Evolutionary conservation across 2,329 filamentous ascomycete genomes (phyloP).

Genomic region (Arthrobotrys pseudoclavata): DNA sequence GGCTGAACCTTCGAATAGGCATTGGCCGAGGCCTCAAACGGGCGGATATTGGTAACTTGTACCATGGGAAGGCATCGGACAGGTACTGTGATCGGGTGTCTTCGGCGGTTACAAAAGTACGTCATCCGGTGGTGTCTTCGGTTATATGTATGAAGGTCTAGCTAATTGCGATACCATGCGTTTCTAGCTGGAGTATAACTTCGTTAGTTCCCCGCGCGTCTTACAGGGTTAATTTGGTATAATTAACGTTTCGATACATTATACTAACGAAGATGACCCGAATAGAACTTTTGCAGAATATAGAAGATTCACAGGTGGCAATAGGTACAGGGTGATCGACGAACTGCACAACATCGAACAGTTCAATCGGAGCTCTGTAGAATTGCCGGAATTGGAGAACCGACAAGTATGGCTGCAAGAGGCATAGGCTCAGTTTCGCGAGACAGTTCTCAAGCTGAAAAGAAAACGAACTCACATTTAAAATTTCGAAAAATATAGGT

Average conservation of each 20-base stretch:
- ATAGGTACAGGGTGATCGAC: slow-evolving; percentile 53
- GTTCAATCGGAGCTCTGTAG: slow-evolving; percentile 39
- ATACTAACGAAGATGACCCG: neutral
- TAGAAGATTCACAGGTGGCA: slow-evolving; percentile 45
- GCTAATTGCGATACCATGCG: slow-evolving; percentile 11
- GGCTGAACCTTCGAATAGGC: slow-evolving; percentile 27
- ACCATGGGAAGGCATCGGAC: slow-evolving; percentile 58
- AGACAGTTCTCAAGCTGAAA: neutral
- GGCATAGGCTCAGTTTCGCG: neutral
- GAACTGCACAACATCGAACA: slow-evolving; percentile 53
- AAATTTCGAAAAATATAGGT: slow-evolving; percentile 13
- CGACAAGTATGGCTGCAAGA: slow-evolving; percentile 48
- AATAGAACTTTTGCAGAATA: slow-evolving; percentile 56
- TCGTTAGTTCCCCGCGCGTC: slow-evolving; percentile 35
- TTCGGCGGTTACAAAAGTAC: slow-evolving; percentile 57
- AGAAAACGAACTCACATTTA: neutral
- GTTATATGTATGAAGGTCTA: neutral
- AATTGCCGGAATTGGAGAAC: slow-evolving; percentile 35
- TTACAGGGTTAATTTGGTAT: neutral
- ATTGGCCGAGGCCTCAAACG: slow-evolving; percentile 45
- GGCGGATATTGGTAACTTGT: slow-evolving; percentile 56
- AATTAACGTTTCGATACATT: neutral
- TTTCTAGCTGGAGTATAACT: slow-evolving; percentile 52
- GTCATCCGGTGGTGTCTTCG: slow-evolving; percentile 7
- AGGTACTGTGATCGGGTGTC: slow-evolving; percentile 54